Evolutionary conservation across 805 yeast species (phyloP).

Genomic region (Barnettozyma populi): DNA sequence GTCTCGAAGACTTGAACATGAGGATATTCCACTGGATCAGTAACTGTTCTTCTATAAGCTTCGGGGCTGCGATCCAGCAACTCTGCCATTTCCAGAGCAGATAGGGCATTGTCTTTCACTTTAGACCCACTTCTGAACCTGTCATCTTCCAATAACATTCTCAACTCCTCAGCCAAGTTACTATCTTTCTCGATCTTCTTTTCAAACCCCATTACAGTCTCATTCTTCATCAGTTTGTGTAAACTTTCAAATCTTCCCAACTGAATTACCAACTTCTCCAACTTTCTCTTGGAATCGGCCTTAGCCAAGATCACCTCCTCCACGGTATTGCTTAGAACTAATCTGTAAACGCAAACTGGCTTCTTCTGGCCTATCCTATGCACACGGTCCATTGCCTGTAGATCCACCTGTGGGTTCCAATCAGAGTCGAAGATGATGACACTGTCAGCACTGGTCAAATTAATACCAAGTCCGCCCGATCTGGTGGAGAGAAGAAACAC

Average conservation of each 20-base stretch:
- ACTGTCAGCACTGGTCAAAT: slow-evolving; percentile 80
- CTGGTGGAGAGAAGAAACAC: slow-evolving; percentile 82
- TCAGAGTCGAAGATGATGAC: slow-evolving; percentile 89
- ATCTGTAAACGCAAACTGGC: slow-evolving; percentile 78
- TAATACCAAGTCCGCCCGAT: slow-evolving; percentile 93
- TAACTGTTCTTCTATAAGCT: slow-evolving; percentile 33
- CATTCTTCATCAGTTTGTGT: slow-evolving; percentile 31
- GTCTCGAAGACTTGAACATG: slow-evolving; percentile 38
- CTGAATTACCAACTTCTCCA: slow-evolving; percentile 73
- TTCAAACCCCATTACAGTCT: slow-evolving; percentile 19
- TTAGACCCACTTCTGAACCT: slow-evolving; percentile 33
- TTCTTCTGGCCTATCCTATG: slow-evolving; percentile 88
- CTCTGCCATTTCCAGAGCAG: slow-evolving; percentile 40
- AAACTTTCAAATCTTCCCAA: slow-evolving; percentile 51
- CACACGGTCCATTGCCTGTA: slow-evolving; percentile 94
- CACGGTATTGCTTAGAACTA: slow-evolving; percentile 71
- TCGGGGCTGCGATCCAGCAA: slow-evolving; percentile 41
- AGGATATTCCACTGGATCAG: slow-evolving; percentile 23
- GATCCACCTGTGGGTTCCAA: slow-evolving; percentile 96
- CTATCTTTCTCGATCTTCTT: slow-evolving; percentile 23
- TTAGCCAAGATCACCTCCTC: slow-evolving; percentile 77
- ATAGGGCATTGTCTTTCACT: slow-evolving; percentile 15
- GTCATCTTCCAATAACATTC: slow-evolving; percentile 35
- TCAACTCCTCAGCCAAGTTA: slow-evolving; percentile 35
- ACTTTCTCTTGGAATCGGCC: slow-evolving; percentile 73